A percentile compares a stretch with the other conserved stretches of the same genome.
Conservation (phyloP, 108 stramenopile species). For the Nitzschia palea region DNA sequence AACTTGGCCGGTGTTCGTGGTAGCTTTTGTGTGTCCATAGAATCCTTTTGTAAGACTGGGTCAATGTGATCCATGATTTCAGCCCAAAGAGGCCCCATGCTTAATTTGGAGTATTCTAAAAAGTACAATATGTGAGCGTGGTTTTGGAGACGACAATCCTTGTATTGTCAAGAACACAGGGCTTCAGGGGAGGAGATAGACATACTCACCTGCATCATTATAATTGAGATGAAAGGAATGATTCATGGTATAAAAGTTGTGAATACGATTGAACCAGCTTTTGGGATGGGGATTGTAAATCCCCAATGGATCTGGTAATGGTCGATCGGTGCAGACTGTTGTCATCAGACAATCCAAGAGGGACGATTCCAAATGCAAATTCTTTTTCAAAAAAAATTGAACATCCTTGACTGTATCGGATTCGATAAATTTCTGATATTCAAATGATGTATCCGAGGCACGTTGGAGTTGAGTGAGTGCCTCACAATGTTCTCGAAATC, state of each 20-base stretch:
- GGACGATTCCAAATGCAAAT: not conserved
- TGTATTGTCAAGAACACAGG: no score
- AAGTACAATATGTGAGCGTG: not conserved
- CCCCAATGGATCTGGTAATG: slow-evolving; percentile 61
- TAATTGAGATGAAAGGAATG: slow-evolving; percentile 5
- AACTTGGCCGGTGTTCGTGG: slow-evolving; percentile 32
- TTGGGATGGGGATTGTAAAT: slow-evolving; percentile 24
- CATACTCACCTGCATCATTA: slow-evolving; percentile 37
- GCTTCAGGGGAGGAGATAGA: not conserved
- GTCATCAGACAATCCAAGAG: slow-evolving; percentile 87
- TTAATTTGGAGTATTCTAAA: slow-evolving; percentile 70
- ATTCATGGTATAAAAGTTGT: not conserved
- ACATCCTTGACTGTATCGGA: no score
- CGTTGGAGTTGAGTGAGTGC: slow-evolving; percentile 44
- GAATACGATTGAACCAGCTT: slow-evolving; percentile 19
- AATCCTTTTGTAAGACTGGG: slow-evolving; percentile 27
- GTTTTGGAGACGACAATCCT: not conserved
- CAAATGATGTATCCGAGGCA: slow-evolving; percentile 43
- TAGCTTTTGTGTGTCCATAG: slow-evolving; percentile 2
- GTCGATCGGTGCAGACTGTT: slow-evolving; percentile 80
- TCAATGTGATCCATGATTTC: slow-evolving; percentile 67
- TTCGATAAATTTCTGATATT: slow-evolving; percentile 43
- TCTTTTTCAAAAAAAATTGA: no score
- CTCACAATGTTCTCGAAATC: no score
- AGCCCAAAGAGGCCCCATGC: slow-evolving; percentile 65